Evolutionary conservation across 371 early-diverging fungal genomes (phyloP).

Genomic region (Circinella minor): DNA sequence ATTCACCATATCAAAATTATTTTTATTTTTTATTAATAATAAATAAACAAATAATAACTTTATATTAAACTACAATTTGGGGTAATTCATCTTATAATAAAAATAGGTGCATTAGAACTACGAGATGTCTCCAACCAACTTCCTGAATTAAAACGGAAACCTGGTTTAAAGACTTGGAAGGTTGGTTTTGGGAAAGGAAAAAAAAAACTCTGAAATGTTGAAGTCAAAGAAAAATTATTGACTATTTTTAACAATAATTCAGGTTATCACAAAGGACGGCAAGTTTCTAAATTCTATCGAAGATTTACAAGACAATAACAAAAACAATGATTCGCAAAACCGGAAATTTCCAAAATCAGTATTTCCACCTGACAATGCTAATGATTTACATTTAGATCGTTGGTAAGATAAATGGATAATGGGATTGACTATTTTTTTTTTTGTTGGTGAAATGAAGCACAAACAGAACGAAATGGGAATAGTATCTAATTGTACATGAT

Average conservation of each 20-base stretch:
- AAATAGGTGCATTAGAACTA: conserved; percentile 71
- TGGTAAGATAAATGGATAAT: conserved; percentile 53
- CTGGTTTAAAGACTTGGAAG: conserved; percentile 89
- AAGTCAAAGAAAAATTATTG: neutral
- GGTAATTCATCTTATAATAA: neutral
- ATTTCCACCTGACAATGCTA: conserved; percentile 81
- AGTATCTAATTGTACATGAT: neutral
- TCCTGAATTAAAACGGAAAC: conserved; percentile 76
- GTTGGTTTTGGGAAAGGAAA: conserved; percentile 44
- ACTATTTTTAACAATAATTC: conserved; percentile 13
- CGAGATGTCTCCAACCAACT: conserved; percentile 84
- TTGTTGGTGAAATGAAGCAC: neutral
- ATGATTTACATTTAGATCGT: conserved; percentile 75
- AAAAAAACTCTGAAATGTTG: neutral
- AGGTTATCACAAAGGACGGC: conserved; percentile 61
- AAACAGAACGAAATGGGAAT: neutral
- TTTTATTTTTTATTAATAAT: too few species aligned
- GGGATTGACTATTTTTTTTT: too few species aligned
- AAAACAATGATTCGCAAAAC: conserved; percentile 22
- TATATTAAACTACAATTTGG: too few species aligned
- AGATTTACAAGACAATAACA: conserved; percentile 53
- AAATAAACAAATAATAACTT: too few species aligned
- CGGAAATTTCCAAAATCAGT: conserved; percentile 60
- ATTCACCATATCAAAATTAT: neutral
- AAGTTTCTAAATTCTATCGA: conserved; percentile 60